Evolutionary conservation across 495 filamentous ascomycete genomes (phyloP), one percentile per base, ranked within the genome.

Genomic region (Astrothelium macrocarpum): DNA sequence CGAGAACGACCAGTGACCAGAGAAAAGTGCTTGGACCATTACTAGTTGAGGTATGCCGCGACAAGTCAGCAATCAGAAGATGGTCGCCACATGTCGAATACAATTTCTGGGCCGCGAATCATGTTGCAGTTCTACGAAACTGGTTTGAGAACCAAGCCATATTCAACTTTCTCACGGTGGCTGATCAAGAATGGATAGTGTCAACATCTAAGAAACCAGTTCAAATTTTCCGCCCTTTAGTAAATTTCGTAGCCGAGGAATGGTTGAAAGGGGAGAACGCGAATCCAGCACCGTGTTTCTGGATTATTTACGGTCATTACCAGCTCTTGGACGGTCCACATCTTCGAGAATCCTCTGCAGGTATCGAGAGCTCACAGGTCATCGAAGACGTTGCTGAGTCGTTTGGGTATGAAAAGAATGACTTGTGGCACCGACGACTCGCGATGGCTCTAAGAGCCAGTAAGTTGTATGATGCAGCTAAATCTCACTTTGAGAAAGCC

Each of bases 321-420:
- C 62, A 18, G 20, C 62, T 5, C 18, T 62, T n/a, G 62, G 26
- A 18, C 16, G 62, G 7, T 16, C 20, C 7, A 42, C 14, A 5
- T 39, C 34, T 39, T 5, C 5, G 14, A 5, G 14, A 39, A 39
- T 5, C 34, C 5, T 39, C 5, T 39, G 34, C 14, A 5, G 14
- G 14, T 14, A 14, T 14, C 34, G 34, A 39, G 34, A 14, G 14
- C 34, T 39, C 34, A 39, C 34, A 39, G 34, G 14, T 39, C 34
- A 39, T 39, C 34, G 34, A 39, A 14, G 26, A 32, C 2, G 23
- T 46, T n/a, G 62, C 62, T 5, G 62, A 63, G 28, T 63, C 18
- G 43, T 7, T 11, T 11, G 62, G 62, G 16, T 61, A 62, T 28
- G 45, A 63, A 61, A 61, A 63, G 43, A 63, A 58, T 20, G 62